Percentiles rank a stretch among this genome's conserved stretches.
Conservation (phyloP, 1,284 basidiomycete genomes). For the Cryptococcus sp. region DNA sequence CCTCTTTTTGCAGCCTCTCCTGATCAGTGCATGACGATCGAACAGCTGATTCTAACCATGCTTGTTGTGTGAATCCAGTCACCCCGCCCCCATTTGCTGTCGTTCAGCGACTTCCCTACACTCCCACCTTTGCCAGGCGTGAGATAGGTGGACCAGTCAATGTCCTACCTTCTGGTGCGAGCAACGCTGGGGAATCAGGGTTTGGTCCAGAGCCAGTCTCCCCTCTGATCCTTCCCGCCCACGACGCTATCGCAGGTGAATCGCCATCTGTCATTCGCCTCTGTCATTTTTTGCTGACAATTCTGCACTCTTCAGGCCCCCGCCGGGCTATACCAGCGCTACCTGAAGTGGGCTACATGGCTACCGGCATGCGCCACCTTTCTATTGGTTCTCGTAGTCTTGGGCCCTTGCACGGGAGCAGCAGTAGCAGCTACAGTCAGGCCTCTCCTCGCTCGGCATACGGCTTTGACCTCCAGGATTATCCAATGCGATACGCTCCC, state of each 20-base stretch:
- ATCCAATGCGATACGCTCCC: neutral
- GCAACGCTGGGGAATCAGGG: neutral
- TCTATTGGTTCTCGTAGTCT: constrained; percentile 3
- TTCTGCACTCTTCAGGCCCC: constrained; percentile 19
- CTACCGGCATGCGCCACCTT: constrained; percentile 20
- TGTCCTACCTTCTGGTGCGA: constrained; percentile 2
- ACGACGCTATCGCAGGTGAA: constrained; percentile 34
- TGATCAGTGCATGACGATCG: neutral
- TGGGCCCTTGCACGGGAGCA: neutral
- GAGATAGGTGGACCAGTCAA: constrained; percentile 4
- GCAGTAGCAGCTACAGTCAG: neutral
- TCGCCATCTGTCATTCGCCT: neutral
- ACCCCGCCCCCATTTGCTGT: constrained; percentile 27
- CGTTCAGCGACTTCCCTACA: constrained; percentile 33
- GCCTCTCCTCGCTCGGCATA: constrained; percentile 1
- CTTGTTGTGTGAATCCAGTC: constrained; percentile 10
- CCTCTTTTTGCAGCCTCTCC: neutral
- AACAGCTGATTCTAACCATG: neutral
- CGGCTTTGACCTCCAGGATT: neutral
- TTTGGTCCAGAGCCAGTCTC: constrained; percentile 17
- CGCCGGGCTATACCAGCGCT: constrained; percentile 33
- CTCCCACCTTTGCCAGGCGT: constrained; percentile 21
- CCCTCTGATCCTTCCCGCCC: constrained; percentile 30
- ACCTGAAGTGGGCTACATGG: constrained; percentile 36
- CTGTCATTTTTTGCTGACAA: neutral